A percentile compares a stretch with the other conserved stretches of the same genome.
Conservation (phyloP, 805 yeast genomes). For the Novakomyces olei region DNA sequence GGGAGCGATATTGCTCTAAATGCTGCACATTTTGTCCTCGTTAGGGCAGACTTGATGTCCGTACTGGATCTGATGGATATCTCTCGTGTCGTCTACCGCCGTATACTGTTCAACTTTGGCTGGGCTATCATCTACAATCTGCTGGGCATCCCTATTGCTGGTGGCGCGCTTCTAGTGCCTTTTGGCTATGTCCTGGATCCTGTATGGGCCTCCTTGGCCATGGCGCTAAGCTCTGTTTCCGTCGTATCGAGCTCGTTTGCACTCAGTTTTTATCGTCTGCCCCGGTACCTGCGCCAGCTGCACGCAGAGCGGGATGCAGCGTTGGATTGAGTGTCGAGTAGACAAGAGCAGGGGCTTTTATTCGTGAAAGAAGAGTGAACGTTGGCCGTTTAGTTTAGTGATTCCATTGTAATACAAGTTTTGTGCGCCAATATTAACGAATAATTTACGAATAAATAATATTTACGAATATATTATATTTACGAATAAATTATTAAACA, state of each 20-base stretch:
- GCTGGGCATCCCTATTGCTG: slow-evolving; percentile 82
- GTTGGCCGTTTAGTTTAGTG: too few relatives aligned
- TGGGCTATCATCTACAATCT: slow-evolving; percentile 74
- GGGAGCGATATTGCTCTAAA: slow-evolving; percentile 60
- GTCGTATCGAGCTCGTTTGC: slow-evolving; percentile 64
- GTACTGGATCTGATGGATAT: slow-evolving; percentile 47
- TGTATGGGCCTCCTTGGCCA: slow-evolving; percentile 72
- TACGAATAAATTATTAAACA: too few relatives aligned
- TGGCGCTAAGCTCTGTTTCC: slow-evolving; percentile 81
- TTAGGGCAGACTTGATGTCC: slow-evolving; percentile 25
- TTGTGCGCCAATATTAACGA: too few relatives aligned
- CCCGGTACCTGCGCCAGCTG: too few relatives aligned
- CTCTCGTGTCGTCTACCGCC: slow-evolving; percentile 41
- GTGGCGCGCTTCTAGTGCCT: slow-evolving; percentile 77
- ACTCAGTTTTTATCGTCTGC: slow-evolving; percentile 34
- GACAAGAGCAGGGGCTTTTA: too few relatives aligned
- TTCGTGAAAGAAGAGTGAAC: too few relatives aligned
- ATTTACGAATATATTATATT: too few relatives aligned
- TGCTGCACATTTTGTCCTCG: slow-evolving; percentile 49
- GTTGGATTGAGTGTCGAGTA: too few relatives aligned
- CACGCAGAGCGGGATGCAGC: too few relatives aligned
- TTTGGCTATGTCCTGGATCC: slow-evolving; percentile 59
- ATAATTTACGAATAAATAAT: too few relatives aligned
- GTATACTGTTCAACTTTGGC: slow-evolving; percentile 61
- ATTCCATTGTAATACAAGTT: too few relatives aligned